These are phyloP conservation scores for Kluyveromyces dobzhanskii DNA, from an alignment of 805 yeast genomes.

Conservation along the genomic window DNA sequence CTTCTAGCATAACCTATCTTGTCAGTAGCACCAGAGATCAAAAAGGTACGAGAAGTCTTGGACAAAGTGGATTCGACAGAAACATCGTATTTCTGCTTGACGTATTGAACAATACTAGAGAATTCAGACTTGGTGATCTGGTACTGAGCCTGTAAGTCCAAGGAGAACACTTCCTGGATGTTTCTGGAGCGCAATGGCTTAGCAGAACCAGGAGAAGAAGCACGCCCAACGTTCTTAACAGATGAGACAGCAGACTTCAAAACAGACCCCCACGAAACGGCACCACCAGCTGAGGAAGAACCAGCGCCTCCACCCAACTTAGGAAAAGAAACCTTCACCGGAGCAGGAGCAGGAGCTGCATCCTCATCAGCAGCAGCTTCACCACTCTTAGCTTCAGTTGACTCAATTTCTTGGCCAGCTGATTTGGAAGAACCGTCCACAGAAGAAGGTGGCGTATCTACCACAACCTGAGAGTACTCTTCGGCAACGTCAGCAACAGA, in stretches of 20 bases:
- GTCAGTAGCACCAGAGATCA: conserved; percentile 66
- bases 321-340: conserved; percentile 2
- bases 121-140: conserved; percentile 58
- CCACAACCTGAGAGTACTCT: conserved; percentile 6
- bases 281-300: conserved; percentile 8
- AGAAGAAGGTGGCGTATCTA: conserved; percentile 16
- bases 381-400: not conserved
- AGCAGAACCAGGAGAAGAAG: conserved; percentile 24
- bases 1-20: conserved; percentile 64
- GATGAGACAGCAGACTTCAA: conserved; percentile 13
- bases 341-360: conserved; percentile 3
- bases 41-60: conserved; percentile 69
- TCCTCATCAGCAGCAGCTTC: conserved; percentile 1
- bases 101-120: conserved; percentile 52
- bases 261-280: conserved; percentile 33
- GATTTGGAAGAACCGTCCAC: conserved; percentile 5
- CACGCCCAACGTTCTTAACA: conserved; percentile 25
- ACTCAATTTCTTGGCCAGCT: not conserved
- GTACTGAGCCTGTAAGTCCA: conserved; percentile 61
- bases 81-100: conserved; percentile 49
- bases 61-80: conserved; percentile 79
- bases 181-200: conserved; percentile 47
- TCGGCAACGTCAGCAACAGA: conserved; percentile 5
- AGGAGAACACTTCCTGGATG: conserved; percentile 72
- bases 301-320: not conserved